Evolutionary conservation across 768 basidiomycete genomes (phyloP).

Genomic region (Boletus speciosus): DNA sequence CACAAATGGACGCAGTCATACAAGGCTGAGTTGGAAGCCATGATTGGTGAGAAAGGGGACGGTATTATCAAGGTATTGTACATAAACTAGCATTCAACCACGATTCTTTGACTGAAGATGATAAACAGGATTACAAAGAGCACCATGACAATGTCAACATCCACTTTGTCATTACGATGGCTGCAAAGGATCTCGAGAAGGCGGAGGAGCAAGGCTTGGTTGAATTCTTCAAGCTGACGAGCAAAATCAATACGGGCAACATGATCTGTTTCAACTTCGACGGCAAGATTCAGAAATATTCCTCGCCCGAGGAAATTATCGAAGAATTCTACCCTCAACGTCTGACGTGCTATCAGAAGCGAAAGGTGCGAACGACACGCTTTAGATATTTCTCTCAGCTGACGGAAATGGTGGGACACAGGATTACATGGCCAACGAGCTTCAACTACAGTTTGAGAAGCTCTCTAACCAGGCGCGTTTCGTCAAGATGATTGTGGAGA

Average conservation of each 20-base stretch:
- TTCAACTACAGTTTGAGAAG: conserved; percentile 78
- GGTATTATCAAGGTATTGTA: conserved; percentile 69
- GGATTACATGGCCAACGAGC: conserved; percentile 82
- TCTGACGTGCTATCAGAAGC: conserved; percentile 89
- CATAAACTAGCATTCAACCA: neutral
- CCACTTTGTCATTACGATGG: conserved; percentile 83
- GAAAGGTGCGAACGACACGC: conserved; percentile 61
- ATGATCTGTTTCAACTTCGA: conserved; percentile 99
- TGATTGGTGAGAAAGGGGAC: conserved; percentile 85
- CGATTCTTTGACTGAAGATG: neutral
- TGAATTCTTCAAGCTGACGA: conserved; percentile 88
- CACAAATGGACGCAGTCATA: conserved; percentile 92
- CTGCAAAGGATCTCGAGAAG: conserved; percentile 74
- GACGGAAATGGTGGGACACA: conserved; percentile 28
- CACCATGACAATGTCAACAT: conserved; percentile 91
- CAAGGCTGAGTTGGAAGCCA: conserved; percentile 86
- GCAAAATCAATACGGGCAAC: conserved; percentile 85
- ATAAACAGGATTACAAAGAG: conserved; percentile 87
- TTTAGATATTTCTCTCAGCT: neutral
- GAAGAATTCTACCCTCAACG: conserved; percentile 91
- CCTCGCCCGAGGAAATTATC: conserved; percentile 84
- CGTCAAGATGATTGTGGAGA: conserved; percentile 92
- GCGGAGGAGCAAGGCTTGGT: conserved; percentile 86
- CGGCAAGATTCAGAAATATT: conserved; percentile 93
- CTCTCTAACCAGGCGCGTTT: conserved; percentile 95